A percentile compares a stretch with the other conserved stretches of the same genome.
These are phyloP conservation scores for Hypomontagnella submonticulosa DNA, from an alignment of 495 filamentous ascomycete genomes.

Conservation along the genomic window DNA sequence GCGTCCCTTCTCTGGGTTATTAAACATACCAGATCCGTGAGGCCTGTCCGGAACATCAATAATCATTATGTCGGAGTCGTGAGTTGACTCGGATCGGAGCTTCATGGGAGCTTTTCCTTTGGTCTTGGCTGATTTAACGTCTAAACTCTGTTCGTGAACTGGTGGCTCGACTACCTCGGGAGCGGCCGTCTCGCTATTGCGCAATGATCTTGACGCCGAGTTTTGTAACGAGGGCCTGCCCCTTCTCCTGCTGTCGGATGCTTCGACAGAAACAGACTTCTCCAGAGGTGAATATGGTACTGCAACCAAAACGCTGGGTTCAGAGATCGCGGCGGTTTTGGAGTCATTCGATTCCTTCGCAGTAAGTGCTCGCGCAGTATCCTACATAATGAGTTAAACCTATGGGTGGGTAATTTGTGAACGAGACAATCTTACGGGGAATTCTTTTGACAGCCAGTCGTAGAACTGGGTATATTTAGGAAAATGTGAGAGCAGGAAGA, in stretches of 20 bases:
- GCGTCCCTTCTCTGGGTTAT: neutral
- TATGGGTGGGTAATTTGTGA: neutral
- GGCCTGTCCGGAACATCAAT: slow-evolving; percentile 16
- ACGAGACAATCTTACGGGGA: slow-evolving; percentile 46
- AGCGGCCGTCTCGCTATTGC: slow-evolving; percentile 16
- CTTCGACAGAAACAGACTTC: slow-evolving; percentile 38
- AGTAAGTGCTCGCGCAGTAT: slow-evolving; percentile 21
- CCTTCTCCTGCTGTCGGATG: slow-evolving; percentile 25
- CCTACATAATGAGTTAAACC: slow-evolving; percentile 24
- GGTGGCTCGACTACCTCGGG: slow-evolving; percentile 7
- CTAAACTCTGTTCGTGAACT: slow-evolving; percentile 16
- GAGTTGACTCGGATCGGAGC: neutral
- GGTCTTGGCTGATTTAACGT: neutral
- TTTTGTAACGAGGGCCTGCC: slow-evolving; percentile 25
- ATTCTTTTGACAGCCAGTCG: slow-evolving; percentile 46
- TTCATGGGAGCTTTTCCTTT: slow-evolving; percentile 16
- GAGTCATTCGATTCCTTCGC: slow-evolving; percentile 25
- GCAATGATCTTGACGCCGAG: slow-evolving; percentile 29
- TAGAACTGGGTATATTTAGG: slow-evolving; percentile 53
- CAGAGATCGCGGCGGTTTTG: slow-evolving; percentile 4
- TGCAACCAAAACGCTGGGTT: slow-evolving; percentile 26
- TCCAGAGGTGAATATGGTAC: slow-evolving; percentile 31
- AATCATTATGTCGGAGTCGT: slow-evolving; percentile 16
- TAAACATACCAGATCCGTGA: neutral
- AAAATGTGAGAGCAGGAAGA: slow-evolving; percentile 57